Base-by-base conservation (phyloP, 805 yeast genomes). In the Aciculoconidium aculeatum region DNA sequence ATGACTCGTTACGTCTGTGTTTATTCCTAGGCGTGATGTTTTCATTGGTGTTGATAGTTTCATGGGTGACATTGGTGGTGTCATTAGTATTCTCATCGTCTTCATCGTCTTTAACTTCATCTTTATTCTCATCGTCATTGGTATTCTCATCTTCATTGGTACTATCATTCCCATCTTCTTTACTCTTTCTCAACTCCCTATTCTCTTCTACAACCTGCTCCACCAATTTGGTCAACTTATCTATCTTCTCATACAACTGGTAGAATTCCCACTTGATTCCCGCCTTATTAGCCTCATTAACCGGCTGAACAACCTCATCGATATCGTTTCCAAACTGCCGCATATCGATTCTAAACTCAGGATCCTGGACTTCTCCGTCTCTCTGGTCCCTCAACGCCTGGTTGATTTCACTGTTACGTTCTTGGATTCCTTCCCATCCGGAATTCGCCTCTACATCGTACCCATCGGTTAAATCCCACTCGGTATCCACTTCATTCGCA, bases 391-490 rank as follows among this genome's bases (percentile, higher is more conserved):
- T 53, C 16, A 77, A 37, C 28, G 53, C 58, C 26, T 52, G 49
- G 15, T 44, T 41, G 12, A 62, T 50, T 27, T 65, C 72, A 19
- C 60, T 60, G 36, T 60, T 45, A 14, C 64, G 42, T 32, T 55
- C 60, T 32, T 60, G 53, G 28, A 64, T 53, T 2, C 60, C 62
- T 22, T 59, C 67, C 58, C 58, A 51, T 13, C 61, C 52, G 17
- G 35, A 32, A 6, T 39, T 39, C n/a, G 45, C 47, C 17, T 58
- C 65, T n/a, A 42, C 57, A 16, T 53, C 53, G 39, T 51, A 84
- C 0, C 94, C 95, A 53, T 84, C 94, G 6, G 80, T 71, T 41
- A 85, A 62, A 40, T 81, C 85, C 94, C 95, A 85, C 44, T 80
- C 88, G 6, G 78, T 70, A 45, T 85, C 84, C 12, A 61, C 44